phyloP scores from a whole-genome alignment of 2,329 filamentous ascomycete species.

The Pyricularia sp. region DNA sequence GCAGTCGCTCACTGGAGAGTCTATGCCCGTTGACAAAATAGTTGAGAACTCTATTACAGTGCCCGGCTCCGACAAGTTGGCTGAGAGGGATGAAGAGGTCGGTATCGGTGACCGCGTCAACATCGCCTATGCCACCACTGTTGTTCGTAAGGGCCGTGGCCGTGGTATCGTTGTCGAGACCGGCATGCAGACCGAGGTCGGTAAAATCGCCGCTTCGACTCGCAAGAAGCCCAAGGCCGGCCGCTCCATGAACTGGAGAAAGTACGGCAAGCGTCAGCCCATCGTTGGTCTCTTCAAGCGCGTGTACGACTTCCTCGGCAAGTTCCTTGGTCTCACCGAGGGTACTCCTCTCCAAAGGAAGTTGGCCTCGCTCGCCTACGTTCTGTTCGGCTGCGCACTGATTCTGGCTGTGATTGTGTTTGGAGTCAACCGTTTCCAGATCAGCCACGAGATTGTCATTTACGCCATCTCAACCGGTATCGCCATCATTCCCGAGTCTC shows the following conservation, averaged over 20 bases:
- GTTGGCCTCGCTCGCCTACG: slow-evolving; percentile 73
- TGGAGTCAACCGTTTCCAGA: slow-evolving; percentile 42
- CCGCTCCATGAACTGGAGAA: slow-evolving; percentile 31
- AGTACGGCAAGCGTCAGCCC: slow-evolving; percentile 29
- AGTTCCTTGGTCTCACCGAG: slow-evolving; percentile 49
- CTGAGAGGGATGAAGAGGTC: slow-evolving; percentile 37
- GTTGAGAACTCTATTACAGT: slow-evolving; percentile 36
- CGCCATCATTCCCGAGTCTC: slow-evolving; percentile 55
- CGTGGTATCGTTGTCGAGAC: slow-evolving; percentile 64
- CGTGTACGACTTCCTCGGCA: slow-evolving; percentile 23
- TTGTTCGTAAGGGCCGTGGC: slow-evolving; percentile 63
- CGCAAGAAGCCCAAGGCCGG: slow-evolving; percentile 38
- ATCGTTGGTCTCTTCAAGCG: slow-evolving; percentile 30
- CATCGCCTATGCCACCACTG: slow-evolving; percentile 66
- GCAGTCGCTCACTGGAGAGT: slow-evolving; percentile 68
- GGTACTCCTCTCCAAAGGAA: slow-evolving; percentile 81
- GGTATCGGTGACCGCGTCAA: slow-evolving; percentile 66
- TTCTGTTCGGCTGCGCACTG: slow-evolving; percentile 66
- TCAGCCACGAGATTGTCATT: slow-evolving; percentile 48
- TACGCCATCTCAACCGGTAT: slow-evolving; percentile 54
- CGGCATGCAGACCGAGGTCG: slow-evolving; percentile 68
- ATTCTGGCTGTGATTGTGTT: slow-evolving; percentile 54
- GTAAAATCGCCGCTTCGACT: slow-evolving; percentile 61
- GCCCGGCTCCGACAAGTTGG: slow-evolving; percentile 35
- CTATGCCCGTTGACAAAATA: slow-evolving; percentile 60